Percentiles rank a stretch among this genome's conserved stretches.
Conservation (phyloP, 345 rosid genomes). For the Murraya koenigii region DNA sequence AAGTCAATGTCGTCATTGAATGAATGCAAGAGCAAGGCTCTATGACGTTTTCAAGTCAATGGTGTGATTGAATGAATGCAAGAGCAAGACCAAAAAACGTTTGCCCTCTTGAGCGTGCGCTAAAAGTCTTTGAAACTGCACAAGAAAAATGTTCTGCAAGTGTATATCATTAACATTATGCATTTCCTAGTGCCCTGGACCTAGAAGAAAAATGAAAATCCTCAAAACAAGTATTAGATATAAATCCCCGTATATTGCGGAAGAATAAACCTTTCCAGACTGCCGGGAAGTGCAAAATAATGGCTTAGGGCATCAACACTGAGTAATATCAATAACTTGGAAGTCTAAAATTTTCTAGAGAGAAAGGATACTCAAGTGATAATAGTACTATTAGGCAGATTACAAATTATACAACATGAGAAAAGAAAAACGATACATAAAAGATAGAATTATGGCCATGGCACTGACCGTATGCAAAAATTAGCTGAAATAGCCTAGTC, state of each 20-base stretch:
- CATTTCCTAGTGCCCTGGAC: not conserved
- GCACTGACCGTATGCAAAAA: not conserved
- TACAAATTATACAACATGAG: not conserved
- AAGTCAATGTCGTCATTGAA: no score
- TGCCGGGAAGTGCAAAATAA: not conserved
- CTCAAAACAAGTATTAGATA: not conserved
- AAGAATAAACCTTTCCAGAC: not conserved
- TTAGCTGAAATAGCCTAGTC: slow-evolving; percentile 7
- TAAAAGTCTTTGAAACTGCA: no score
- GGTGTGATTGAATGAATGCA: no score
- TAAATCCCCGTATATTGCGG: not conserved
- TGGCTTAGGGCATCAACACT: not conserved
- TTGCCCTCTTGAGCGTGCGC: no score
- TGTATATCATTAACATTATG: no score
- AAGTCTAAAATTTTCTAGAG: not conserved
- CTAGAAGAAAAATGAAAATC: not conserved
- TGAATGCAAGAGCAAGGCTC: no score
- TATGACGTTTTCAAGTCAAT: no score
- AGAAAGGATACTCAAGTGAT: not conserved
- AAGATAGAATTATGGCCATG: not conserved
- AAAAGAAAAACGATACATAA: not conserved
- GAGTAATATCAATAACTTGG: not conserved
- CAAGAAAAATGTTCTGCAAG: no score
- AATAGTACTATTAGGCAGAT: not conserved
- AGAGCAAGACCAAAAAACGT: no score